Evolutionary conservation across 306 rosid genomes (phyloP), one percentile per base, ranked within the genome.

Genomic region (Aeschynomene evenia): DNA sequence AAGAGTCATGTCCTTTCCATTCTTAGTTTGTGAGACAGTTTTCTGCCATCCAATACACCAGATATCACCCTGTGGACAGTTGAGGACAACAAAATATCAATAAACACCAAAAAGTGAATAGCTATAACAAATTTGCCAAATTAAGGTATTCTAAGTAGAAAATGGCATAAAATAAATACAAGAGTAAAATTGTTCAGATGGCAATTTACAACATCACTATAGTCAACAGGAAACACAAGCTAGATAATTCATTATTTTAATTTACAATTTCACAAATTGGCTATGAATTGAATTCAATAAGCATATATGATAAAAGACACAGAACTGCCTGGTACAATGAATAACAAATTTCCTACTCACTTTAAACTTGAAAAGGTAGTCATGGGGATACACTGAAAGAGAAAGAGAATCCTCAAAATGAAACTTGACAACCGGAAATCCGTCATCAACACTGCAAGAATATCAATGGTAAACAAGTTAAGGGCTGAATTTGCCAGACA

Each of bases 11-110:
- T 83, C 82, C 80, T 68, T 82, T 75, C 87, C 95, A 71, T 79
- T 76, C 74, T 77, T 85, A 10, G 87, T 57, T 68, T 84, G 79
- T 66, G 75, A 14, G 8, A 29, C 85, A 73, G 83, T 83, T 69
- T 36, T 74, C 78, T 83, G 88, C 90, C 91, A 90, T 57, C 96
- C 96, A 52, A 83, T 54, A 75, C 95, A 90, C 88, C 88, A 80
- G 6, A 50, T 49, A 56, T 63, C 51, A 22, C 29, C 77, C 92
- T 88, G 73, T 31, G 73, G 23, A 63, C 76, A 60, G 70, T 34
- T 51, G 64, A 66, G 59, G 39, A 59, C 57, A 75, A 48, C n/a
- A 34, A 40, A 49, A 57, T 64, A 73, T 72, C n/a, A 39, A 20
- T 48, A 36, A 74, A 14, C 55, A 49, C 19, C 16, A 26, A 36